A percentile compares a stretch with the other conserved stretches of the same genome.
Evolutionary conservation across 208 protist species (phyloP).

Genomic region (Trichomonas tenax): DNA sequence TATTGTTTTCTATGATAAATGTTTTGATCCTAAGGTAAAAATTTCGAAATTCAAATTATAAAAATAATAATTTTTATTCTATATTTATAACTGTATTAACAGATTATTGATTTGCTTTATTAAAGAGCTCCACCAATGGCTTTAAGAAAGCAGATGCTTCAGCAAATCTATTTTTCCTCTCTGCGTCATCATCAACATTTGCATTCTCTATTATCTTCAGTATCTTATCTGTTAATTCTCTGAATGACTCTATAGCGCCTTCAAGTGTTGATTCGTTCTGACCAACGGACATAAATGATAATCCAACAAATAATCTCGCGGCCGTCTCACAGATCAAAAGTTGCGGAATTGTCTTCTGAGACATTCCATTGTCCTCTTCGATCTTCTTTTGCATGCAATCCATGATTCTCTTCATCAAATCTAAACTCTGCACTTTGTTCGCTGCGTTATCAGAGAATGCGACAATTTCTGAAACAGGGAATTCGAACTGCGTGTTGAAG

Average conservation of each 20-base stretch:
- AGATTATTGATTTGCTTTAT: too few species aligned
- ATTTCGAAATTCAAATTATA: too few species aligned
- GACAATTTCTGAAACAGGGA: not conserved
- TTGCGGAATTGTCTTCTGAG: too few species aligned
- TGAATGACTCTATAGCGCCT: not conserved
- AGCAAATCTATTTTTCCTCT: not conserved
- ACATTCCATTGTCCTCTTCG: not conserved
- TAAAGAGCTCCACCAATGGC: too few species aligned
- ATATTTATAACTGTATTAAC: too few species aligned
- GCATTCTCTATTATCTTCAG: not conserved
- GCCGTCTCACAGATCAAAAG: not conserved
- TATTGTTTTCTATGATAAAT: too few species aligned
- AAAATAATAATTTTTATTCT: too few species aligned
- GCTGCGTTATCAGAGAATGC: not conserved
- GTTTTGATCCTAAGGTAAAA: too few species aligned
- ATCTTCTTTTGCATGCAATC: not conserved
- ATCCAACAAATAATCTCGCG: not conserved
- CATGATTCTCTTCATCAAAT: not conserved
- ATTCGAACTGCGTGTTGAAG: not conserved
- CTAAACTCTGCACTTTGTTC: not conserved
- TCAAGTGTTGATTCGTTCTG: not conserved
- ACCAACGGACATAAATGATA: not conserved
- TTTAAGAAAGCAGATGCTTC: not conserved
- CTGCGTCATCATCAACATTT: not conserved
- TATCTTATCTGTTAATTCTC: not conserved